phyloP scores from a whole-genome alignment of 495 filamentous ascomycete species.

The Podospora tetraspora region DNA sequence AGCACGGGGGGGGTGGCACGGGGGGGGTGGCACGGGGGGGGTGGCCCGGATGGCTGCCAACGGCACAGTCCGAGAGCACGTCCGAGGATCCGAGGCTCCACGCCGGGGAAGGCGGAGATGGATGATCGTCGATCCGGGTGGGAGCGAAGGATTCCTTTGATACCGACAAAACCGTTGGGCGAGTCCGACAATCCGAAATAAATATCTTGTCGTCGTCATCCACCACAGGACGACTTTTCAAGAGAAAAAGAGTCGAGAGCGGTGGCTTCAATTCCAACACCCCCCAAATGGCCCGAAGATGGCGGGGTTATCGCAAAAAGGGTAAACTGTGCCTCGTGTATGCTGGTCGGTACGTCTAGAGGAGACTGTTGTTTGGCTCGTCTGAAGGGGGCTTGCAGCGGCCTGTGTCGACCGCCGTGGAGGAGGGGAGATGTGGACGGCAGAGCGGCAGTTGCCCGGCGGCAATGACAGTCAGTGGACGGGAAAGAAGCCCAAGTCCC shows the following conservation, averaged over 20 bases:
- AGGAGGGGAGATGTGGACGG: neutral
- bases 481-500: too few relatives aligned
- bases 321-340: neutral
- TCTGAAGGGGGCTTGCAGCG: neutral
- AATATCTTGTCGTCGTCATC: neutral
- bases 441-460: neutral
- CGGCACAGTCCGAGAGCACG: neutral
- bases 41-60: neutral
- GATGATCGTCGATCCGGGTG: neutral
- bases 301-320: neutral
- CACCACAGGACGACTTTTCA: neutral
- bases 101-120: neutral
- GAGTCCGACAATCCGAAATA: neutral
- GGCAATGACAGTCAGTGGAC: neutral
- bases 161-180: neutral
- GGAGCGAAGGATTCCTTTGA: neutral
- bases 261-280: neutral
- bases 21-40: too few relatives aligned
- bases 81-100: neutral
- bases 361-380: neutral
- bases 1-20: too few relatives aligned
- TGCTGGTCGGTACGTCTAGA: neutral
- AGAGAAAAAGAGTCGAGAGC: neutral
- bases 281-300: neutral
- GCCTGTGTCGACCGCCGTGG: neutral